Conservation (phyloP, 768 basidiomycete genomes). For the Trametes punicea region DNA sequence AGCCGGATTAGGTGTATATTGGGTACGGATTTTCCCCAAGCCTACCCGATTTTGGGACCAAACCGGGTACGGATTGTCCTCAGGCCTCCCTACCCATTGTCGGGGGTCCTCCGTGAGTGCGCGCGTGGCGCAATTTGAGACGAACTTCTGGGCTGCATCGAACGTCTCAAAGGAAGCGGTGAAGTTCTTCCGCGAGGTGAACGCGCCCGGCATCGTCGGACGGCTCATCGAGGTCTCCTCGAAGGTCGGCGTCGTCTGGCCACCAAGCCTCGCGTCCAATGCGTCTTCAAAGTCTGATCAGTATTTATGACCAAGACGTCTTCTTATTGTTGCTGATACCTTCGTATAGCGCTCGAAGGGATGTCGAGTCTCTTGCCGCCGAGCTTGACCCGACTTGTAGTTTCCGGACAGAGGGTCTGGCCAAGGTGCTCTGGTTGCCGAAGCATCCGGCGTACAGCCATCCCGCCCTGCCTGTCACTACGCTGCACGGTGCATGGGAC, state of each 20-base stretch:
- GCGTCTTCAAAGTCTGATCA: slow-evolving; percentile 7
- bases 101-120: too few species aligned
- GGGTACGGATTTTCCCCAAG: too few species aligned
- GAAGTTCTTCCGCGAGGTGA: slow-evolving; percentile 36
- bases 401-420: slow-evolving; percentile 10
- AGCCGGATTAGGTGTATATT: too few species aligned
- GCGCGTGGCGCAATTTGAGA: slow-evolving; percentile 22
- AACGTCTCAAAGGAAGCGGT: slow-evolving; percentile 33
- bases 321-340: neutral
- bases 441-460: slow-evolving; percentile 20
- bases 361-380: slow-evolving; percentile 25
- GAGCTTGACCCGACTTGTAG: slow-evolving; percentile 34
- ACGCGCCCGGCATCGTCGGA: slow-evolving; percentile 33
- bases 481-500: neutral
- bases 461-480: neutral
- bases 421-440: neutral
- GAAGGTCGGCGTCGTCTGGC: slow-evolving; percentile 18
- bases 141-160: slow-evolving; percentile 29
- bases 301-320: too few species aligned
- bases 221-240: slow-evolving; percentile 36
- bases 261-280: slow-evolving; percentile 14
- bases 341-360: slow-evolving; percentile 28
- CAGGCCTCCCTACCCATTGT: too few species aligned
- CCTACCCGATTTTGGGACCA: too few species aligned
- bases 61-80: too few species aligned